These are phyloP conservation scores for Mycena polygramma DNA, from an alignment of 768 basidiomycete genomes.

Conservation along the genomic window DNA sequence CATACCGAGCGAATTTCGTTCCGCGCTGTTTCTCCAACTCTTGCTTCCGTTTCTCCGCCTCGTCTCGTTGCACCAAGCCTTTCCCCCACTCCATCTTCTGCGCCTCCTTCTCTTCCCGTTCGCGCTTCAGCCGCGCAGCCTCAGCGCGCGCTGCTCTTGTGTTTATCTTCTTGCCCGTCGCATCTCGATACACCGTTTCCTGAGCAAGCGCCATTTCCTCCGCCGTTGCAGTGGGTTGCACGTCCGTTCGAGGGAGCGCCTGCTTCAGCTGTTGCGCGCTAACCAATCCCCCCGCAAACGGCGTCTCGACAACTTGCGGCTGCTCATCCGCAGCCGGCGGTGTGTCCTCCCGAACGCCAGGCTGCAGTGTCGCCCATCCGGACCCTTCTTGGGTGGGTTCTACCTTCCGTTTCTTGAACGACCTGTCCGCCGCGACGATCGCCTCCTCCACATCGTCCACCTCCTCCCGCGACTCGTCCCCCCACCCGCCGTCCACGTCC, in stretches of 20 bases:
- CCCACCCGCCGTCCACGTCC: constrained; percentile 86
- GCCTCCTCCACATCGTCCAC: constrained; percentile 74
- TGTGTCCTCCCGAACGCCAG: constrained; percentile 63
- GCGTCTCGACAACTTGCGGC: constrained; percentile 66
- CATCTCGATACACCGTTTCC: constrained; percentile 96
- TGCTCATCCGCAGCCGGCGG: constrained; percentile 77
- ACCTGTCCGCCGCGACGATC: constrained; percentile 78
- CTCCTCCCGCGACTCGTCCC: constrained; percentile 60
- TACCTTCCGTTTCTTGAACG: constrained; percentile 80
- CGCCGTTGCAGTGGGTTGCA: constrained; percentile 55
- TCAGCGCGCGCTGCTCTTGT: constrained; percentile 88
- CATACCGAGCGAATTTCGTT: constrained; percentile 80
- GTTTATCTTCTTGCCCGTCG: constrained; percentile 89
- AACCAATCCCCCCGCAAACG: constrained; percentile 83
- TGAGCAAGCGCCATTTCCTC: constrained; percentile 75
- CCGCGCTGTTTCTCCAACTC: constrained; percentile 78
- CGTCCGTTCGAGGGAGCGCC: constrained; percentile 60
- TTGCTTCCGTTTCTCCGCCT: constrained; percentile 72
- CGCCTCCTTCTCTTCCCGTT: constrained; percentile 88
- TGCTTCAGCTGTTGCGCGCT: constrained; percentile 82
- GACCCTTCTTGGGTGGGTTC: constrained; percentile 57
- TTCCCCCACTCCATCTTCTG: constrained; percentile 99
- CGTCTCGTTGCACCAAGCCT: constrained; percentile 90
- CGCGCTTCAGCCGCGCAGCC: constrained; percentile 83
- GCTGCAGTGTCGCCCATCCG: constrained; percentile 79